A percentile compares a stretch with the other conserved stretches of the same genome.
Conservation (phyloP, 2,329 filamentous ascomycete species). For the Zymoseptoria pseudotritici region DNA sequence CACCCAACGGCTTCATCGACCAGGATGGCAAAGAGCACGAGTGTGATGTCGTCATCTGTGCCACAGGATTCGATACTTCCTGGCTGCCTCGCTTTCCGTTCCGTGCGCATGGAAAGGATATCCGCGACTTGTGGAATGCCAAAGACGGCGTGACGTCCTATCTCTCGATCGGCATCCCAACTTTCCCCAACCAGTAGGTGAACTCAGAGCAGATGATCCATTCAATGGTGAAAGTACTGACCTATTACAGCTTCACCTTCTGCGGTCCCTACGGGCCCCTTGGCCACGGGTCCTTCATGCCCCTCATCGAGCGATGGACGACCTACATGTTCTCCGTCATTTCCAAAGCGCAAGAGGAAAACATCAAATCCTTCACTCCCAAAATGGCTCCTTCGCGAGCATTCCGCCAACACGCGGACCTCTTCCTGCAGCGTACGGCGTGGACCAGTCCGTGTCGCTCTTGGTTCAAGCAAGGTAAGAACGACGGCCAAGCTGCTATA, state of each 20-base stretch:
- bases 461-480: conserved; percentile 34
- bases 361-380: conserved; percentile 35
- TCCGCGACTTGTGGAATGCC: conserved; percentile 33
- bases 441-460: conserved; percentile 30
- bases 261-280: conserved; percentile 37
- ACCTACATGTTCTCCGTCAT: conserved; percentile 35
- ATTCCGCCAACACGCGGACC: conserved; percentile 36
- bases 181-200: conserved; percentile 35
- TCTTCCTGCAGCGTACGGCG: conserved; percentile 34
- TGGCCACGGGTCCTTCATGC: conserved; percentile 36
- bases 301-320: conserved; percentile 35
- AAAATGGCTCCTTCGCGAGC: conserved; percentile 25
- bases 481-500: conserved; percentile 33
- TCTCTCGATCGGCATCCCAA: conserved; percentile 35
- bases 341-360: conserved; percentile 35
- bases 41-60: conserved; percentile 32
- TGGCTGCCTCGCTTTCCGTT: conserved; percentile 30
- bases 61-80: conserved; percentile 33
- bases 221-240: neutral
- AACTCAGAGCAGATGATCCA: too few species aligned
- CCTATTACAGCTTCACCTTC: conserved; percentile 28
- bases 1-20: conserved; percentile 27
- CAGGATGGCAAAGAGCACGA: conserved; percentile 24
- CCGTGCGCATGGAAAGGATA: conserved; percentile 21
- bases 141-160: conserved; percentile 33